phyloP scores from a whole-genome alignment of 2,329 filamentous ascomycete species.

The Metarhizium guizhouense region DNA sequence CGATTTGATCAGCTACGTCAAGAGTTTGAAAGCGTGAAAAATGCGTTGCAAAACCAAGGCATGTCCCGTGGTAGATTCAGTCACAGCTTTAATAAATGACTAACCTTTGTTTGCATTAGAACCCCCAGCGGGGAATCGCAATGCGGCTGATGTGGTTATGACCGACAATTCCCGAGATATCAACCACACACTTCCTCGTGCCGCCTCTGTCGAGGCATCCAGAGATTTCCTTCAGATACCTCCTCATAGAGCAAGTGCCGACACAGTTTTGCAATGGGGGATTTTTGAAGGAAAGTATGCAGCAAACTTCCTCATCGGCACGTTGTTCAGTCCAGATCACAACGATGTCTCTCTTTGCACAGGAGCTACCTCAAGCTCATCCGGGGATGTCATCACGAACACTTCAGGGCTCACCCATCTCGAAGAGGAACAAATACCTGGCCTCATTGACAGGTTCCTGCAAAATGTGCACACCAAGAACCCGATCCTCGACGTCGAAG shows the following conservation, averaged over 20 bases:
- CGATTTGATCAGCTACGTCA: constrained; percentile 10
- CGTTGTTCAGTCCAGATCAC: constrained; percentile 8
- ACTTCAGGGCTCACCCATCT: constrained; percentile 7
- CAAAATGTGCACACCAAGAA: constrained; percentile 18
- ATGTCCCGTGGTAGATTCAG: background rate
- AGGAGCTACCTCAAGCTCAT: background rate
- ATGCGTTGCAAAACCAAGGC: constrained; percentile 1
- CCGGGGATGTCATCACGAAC: constrained; percentile 4
- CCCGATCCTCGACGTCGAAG: constrained; percentile 14
- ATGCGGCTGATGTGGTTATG: too few relatives aligned
- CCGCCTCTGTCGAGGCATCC: constrained; percentile 7
- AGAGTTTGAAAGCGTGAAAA: constrained; percentile 9
- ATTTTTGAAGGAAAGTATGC: constrained; percentile 11
- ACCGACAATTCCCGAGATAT: background rate
- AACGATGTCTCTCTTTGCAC: background rate
- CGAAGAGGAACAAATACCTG: constrained; percentile 14
- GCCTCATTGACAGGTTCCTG: constrained; percentile 15
- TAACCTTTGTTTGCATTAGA: background rate
- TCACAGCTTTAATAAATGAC: too few relatives aligned
- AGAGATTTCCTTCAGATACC: constrained; percentile 13
- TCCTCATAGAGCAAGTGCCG: constrained; percentile 11
- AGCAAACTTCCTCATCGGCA: constrained; percentile 9
- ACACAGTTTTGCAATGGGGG: constrained; percentile 12
- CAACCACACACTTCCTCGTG: background rate
- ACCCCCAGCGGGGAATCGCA: background rate